Conservation (phyloP, 495 filamentous ascomycete genomes). For the Glarea lozoyensis region DNA sequence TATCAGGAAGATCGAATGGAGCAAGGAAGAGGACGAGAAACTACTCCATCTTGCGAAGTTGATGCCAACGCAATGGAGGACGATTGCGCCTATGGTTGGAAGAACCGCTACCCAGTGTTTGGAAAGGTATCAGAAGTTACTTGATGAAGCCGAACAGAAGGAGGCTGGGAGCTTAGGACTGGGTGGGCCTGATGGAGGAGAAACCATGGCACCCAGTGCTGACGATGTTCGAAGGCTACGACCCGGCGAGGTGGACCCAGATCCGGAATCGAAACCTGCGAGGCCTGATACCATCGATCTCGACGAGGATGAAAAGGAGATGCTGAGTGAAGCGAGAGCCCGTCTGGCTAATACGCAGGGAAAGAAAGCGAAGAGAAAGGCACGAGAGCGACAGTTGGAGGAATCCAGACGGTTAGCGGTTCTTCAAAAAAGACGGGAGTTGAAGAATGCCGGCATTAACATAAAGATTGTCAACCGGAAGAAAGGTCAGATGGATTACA, state of each 20-base stretch:
- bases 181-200: slow-evolving; percentile 78
- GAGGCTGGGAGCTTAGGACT: slow-evolving; percentile 76
- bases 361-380: slow-evolving; percentile 98
- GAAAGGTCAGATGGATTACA: slow-evolving; percentile 97
- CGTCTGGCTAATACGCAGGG: slow-evolving; percentile 95
- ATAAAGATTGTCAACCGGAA: slow-evolving; percentile 92
- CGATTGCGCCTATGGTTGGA: slow-evolving; percentile 93
- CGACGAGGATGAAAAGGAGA: slow-evolving; percentile 98
- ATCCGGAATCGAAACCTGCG: slow-evolving; percentile 95
- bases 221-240: slow-evolving; percentile 86
- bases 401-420: slow-evolving; percentile 84
- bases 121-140: slow-evolving; percentile 90
- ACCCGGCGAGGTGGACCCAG: slow-evolving; percentile 91
- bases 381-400: slow-evolving; percentile 88
- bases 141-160: slow-evolving; percentile 90
- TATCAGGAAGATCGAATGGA: slow-evolving; percentile 98
- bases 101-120: slow-evolving; percentile 94
- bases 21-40: slow-evolving; percentile 97
- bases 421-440: slow-evolving; percentile 88
- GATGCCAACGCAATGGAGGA: slow-evolving; percentile 99
- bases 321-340: slow-evolving; percentile 94
- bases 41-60: slow-evolving; percentile 91
- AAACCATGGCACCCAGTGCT: slow-evolving; percentile 79
- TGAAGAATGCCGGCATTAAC: slow-evolving; percentile 97
- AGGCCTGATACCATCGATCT: slow-evolving; percentile 94